Evolutionary conservation across 768 basidiomycete species (phyloP).

Genomic region (Lactarius akahatsu): DNA sequence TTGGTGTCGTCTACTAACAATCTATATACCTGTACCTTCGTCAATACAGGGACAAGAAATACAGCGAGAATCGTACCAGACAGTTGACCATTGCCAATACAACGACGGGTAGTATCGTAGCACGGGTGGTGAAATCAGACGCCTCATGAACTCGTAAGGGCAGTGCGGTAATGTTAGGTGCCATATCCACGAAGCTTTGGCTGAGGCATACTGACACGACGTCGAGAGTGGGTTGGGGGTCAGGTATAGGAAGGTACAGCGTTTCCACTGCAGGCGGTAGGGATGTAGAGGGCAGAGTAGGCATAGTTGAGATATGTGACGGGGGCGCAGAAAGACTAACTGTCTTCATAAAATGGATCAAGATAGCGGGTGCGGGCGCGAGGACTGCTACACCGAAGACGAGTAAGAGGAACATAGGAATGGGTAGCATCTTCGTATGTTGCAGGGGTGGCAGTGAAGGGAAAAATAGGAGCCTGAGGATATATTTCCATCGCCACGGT

Average conservation of each 20-base stretch:
- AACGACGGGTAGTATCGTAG: slow-evolving; percentile 13
- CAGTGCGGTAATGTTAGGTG: slow-evolving; percentile 1
- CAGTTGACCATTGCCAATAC: slow-evolving; percentile 15
- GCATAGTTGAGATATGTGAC: neutral
- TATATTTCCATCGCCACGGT: slow-evolving; percentile 8
- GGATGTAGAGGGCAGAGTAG: neutral
- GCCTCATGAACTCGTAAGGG: neutral
- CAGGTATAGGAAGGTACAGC: neutral
- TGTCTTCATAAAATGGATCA: slow-evolving; percentile 12
- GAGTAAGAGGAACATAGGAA: slow-evolving; percentile 19
- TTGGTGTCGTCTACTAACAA: slow-evolving; percentile 1
- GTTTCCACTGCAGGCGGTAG: neutral
- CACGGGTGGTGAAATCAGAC: neutral
- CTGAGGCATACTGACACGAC: neutral
- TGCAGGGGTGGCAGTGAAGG: neutral
- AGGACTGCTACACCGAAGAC: slow-evolving; percentile 15
- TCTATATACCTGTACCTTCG: slow-evolving; percentile 12
- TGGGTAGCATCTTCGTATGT: slow-evolving; percentile 17
- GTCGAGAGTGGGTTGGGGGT: slow-evolving; percentile 2
- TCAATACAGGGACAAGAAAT: neutral
- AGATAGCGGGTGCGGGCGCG: slow-evolving; percentile 5
- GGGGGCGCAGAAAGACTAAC: neutral
- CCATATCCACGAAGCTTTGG: neutral
- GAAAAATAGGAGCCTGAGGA: neutral
- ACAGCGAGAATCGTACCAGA: slow-evolving; percentile 3